Evolutionary conservation across 1,284 basidiomycete species (phyloP).

Genomic region (Leccinum pachyderme): DNA sequence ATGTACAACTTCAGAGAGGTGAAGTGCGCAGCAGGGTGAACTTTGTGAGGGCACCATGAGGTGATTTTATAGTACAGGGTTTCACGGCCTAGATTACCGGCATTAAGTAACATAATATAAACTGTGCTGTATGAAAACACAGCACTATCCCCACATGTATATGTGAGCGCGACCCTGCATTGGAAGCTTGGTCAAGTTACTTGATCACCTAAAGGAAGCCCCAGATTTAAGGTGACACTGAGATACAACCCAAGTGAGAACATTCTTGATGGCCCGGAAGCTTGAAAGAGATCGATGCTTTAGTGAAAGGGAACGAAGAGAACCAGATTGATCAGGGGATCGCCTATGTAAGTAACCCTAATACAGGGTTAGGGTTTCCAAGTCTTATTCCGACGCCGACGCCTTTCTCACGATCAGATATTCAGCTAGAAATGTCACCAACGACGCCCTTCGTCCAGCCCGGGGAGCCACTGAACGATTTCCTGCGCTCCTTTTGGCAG

Average conservation of each 20-base stretch:
- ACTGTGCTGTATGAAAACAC: not conserved
- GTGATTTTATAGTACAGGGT: not conserved
- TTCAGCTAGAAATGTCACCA: slow-evolving; percentile 26
- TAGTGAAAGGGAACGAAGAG: not conserved
- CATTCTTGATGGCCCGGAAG: not conserved
- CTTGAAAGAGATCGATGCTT: not conserved
- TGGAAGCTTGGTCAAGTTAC: not conserved
- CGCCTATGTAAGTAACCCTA: slow-evolving; percentile 5
- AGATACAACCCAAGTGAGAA: not conserved
- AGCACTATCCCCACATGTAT: not conserved
- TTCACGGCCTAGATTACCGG: not conserved
- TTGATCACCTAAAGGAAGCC: not conserved
- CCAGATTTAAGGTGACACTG: not conserved
- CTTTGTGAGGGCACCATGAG: not conserved
- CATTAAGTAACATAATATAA: not conserved
- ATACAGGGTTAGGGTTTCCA: slow-evolving; percentile 28
- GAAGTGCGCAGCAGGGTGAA: not conserved
- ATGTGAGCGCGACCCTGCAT: slow-evolving; percentile 1
- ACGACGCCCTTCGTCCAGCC: slow-evolving; percentile 60
- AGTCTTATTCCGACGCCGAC: not conserved
- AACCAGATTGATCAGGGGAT: no score
- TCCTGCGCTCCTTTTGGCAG: slow-evolving; percentile 82
- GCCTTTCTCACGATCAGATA: slow-evolving; percentile 22
- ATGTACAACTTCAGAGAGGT: not conserved
- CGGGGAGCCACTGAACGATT: slow-evolving; percentile 74